phyloP scores from a whole-genome alignment of 116 monocot species.

The Zostera marina region DNA sequence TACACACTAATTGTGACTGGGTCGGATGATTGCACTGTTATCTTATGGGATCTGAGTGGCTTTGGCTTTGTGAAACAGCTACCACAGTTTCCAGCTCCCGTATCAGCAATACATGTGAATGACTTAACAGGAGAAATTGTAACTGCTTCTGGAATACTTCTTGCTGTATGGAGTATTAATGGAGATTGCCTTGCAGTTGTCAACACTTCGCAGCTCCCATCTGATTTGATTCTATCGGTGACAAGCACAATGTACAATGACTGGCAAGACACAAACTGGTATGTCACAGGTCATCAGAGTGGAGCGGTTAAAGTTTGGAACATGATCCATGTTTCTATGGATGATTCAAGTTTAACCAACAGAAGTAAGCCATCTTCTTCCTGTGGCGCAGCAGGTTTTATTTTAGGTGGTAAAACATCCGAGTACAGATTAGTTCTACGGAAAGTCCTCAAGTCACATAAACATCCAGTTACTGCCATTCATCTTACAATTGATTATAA shows the following conservation, averaged over 20 bases:
- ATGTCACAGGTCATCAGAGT: constrained; percentile 90
- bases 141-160: constrained; percentile 72
- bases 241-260: constrained; percentile 45
- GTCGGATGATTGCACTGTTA: constrained; percentile 82
- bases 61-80: constrained; percentile 81
- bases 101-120: constrained; percentile 76
- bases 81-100: constrained; percentile 59
- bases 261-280: constrained; percentile 95
- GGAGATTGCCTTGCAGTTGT: constrained; percentile 86
- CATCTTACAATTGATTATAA: constrained; percentile 66
- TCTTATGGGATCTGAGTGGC: constrained; percentile 72
- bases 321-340: constrained; percentile 58
- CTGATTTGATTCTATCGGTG: constrained; percentile 71
- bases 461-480: constrained; percentile 78
- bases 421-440: constrained; percentile 68
- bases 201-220: constrained; percentile 91
- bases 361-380: constrained; percentile 14
- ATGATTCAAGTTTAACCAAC: constrained; percentile 10
- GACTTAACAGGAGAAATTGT: constrained; percentile 79
- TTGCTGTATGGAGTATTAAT: constrained; percentile 92
- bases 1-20: constrained; percentile 78
- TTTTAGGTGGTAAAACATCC: constrained; percentile 15
- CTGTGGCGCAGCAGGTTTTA: constrained; percentile 13
- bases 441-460: constrained; percentile 77
- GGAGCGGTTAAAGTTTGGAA: constrained; percentile 96